Base-by-base conservation (phyloP, 805 yeast species). In the Barnettozyma vustinii region DNA sequence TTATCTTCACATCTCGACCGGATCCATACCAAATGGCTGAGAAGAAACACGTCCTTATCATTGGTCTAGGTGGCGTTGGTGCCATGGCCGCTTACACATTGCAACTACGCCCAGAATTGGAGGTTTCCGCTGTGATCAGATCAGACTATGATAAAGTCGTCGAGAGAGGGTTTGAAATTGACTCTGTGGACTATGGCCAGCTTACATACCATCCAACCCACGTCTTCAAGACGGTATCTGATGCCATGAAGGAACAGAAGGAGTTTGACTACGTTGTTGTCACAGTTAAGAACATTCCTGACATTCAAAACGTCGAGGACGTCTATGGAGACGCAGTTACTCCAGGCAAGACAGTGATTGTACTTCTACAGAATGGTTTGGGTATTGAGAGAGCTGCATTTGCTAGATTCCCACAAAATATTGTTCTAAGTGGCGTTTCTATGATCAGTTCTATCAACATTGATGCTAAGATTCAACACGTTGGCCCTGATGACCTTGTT, bases 31-130 rank as follows among this genome's bases (percentile, higher is more conserved):
- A 23, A 39, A 39, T 23, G 27, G 18, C 26, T 3, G 27, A 39
- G 27, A 49, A 49, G 45, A 49, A 40, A 26, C 63, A 72, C 42
- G 76, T 81, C 5, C 68, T 84, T 20, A 64, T 85, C 9, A 72
- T 87, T 23, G 95, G 95, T 3, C 71, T 86, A 45, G 96, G 95
- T 16, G 95, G 92, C 37, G 91, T 87, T 12, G 96, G 95, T 26
- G 71, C 84, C 36, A 76, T 86, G 39, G 83, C 83, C 4, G 86
- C 92, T 0, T 75, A 80, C 45, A 78, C 84, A 0, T 68, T 87
- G 36, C 76, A 75, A 52, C 70, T 73, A 37, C 76, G 75, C 19
- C 40, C 36, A 1, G 66, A 72, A 35, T 70, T 77, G 5, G 72
- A 70, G 30, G 80, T 82, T 15, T 74, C 87, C 1, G 70, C 77